Evolutionary conservation across 306 rosid species (phyloP).

Genomic region (Cyamopsis tetragonoloba): DNA sequence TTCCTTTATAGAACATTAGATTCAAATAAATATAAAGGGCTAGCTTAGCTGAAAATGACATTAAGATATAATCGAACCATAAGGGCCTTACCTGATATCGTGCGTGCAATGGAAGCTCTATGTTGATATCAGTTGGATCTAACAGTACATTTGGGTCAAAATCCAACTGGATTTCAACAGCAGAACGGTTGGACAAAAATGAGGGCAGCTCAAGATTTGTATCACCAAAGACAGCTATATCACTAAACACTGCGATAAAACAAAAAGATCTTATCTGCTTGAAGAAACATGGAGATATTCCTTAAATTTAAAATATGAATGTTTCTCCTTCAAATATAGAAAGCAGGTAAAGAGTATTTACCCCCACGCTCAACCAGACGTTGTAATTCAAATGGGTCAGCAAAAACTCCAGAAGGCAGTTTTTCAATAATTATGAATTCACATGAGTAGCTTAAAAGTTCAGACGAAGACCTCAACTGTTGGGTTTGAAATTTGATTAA

Average conservation of each 20-base stretch:
- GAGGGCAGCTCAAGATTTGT: slow-evolving; percentile 84
- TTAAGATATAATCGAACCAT: background rate
- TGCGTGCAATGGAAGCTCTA: slow-evolving; percentile 74
- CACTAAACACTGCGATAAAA: slow-evolving; percentile 44
- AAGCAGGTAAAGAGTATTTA: slow-evolving; percentile 24
- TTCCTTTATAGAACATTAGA: background rate
- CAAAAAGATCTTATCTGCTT: background rate
- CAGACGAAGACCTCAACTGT: slow-evolving; percentile 23
- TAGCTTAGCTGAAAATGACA: background rate
- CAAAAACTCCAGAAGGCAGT: slow-evolving; percentile 69
- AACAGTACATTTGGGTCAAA: slow-evolving; percentile 34
- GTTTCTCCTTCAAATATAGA: background rate
- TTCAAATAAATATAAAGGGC: background rate
- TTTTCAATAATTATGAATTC: slow-evolving; percentile 62
- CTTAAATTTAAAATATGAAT: background rate
- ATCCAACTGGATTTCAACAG: slow-evolving; percentile 70
- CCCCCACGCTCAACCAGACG: slow-evolving; percentile 78
- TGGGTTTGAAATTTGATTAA: slow-evolving; percentile 38
- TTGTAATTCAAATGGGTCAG: slow-evolving; percentile 84
- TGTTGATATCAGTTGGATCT: slow-evolving; percentile 28
- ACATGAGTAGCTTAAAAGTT: slow-evolving; percentile 40
- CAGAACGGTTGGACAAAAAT: slow-evolving; percentile 71
- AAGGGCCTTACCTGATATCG: slow-evolving; percentile 66
- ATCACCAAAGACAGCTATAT: slow-evolving; percentile 81
- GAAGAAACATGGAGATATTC: slow-evolving; percentile 17